These are phyloP conservation scores for Ampelomyces quisqualis DNA, from an alignment of 2,329 filamentous ascomycete genomes.

Conservation along the genomic window DNA sequence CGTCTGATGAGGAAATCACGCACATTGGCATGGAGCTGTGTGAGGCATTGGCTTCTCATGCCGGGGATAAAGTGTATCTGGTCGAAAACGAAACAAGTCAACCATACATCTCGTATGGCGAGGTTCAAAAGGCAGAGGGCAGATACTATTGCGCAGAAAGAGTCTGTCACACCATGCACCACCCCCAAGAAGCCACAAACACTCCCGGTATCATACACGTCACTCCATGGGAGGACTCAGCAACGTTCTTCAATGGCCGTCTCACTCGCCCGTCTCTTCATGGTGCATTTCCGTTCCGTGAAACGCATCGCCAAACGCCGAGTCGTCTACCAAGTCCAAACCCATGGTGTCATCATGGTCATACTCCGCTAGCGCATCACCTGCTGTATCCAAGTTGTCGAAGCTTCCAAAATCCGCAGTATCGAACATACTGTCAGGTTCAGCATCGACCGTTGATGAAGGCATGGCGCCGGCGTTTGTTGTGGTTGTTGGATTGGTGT, in stretches of 20 bases:
- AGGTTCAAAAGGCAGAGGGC: too few relatives aligned
- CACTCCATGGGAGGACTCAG: background rate
- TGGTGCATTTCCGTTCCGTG: constrained; percentile 42
- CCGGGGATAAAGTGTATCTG: too few relatives aligned
- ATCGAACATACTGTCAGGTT: constrained; percentile 42
- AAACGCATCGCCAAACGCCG: constrained; percentile 46
- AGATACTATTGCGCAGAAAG: too few relatives aligned
- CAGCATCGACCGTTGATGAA: constrained; percentile 30
- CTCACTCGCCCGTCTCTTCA: constrained; percentile 32
- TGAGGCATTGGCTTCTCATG: too few relatives aligned
- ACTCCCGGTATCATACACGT: background rate
- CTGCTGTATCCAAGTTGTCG: constrained; percentile 43
- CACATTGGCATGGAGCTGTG: too few relatives aligned
- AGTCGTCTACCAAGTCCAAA: constrained; percentile 43
- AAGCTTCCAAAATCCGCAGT: constrained; percentile 41
- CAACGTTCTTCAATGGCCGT: constrained; percentile 22
- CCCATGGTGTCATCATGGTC: constrained; percentile 42
- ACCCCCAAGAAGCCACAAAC: too few relatives aligned
- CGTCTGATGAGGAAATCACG: too few relatives aligned
- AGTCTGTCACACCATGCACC: too few relatives aligned
- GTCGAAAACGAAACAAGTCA: too few relatives aligned
- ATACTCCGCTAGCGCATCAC: constrained; percentile 44
- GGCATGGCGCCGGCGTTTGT: constrained; percentile 17
- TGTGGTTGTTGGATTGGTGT: constrained; percentile 19
- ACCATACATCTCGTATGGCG: too few relatives aligned